These are phyloP conservation scores for Solioccasus polychromus DNA, from an alignment of 768 basidiomycete genomes.

Conservation along the genomic window DNA sequence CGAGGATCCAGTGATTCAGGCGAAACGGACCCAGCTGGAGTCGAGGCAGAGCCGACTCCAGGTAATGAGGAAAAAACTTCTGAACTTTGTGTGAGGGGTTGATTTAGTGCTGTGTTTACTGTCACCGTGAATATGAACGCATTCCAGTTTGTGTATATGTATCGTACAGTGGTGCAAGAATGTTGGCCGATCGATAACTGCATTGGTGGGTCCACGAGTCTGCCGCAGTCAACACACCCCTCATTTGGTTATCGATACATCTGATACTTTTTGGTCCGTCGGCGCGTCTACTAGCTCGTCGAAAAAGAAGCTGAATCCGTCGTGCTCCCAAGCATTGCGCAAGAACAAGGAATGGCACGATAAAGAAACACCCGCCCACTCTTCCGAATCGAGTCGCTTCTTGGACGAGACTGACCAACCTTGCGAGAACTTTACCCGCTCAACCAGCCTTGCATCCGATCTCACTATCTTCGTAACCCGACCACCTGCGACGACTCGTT, in stretches of 20 bases:
- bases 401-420: constrained; percentile 86
- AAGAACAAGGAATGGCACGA: constrained; percentile 60
- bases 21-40: constrained; percentile 35
- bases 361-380: constrained; percentile 55
- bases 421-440: constrained; percentile 69
- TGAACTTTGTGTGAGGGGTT: no score
- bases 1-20: constrained; percentile 42
- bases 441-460: constrained; percentile 86
- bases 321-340: constrained; percentile 60
- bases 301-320: constrained; percentile 83
- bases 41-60: constrained; percentile 36
- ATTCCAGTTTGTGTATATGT: no score
- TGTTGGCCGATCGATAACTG: no score
- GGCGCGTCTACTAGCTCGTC: constrained; percentile 79
- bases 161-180: no score
- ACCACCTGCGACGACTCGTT: constrained; percentile 62
- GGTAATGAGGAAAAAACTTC: constrained; percentile 38
- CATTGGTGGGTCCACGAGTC: no score
- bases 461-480: constrained; percentile 86
- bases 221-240: constrained; percentile 66
- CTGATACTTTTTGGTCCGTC: constrained; percentile 88
- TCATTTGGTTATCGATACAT: constrained; percentile 76
- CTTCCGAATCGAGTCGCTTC: constrained; percentile 95
- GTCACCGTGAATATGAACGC: no score
- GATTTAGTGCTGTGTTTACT: no score